Conservation (phyloP, 805 yeast species). For the Schwanniomyces vanrijiae region DNA sequence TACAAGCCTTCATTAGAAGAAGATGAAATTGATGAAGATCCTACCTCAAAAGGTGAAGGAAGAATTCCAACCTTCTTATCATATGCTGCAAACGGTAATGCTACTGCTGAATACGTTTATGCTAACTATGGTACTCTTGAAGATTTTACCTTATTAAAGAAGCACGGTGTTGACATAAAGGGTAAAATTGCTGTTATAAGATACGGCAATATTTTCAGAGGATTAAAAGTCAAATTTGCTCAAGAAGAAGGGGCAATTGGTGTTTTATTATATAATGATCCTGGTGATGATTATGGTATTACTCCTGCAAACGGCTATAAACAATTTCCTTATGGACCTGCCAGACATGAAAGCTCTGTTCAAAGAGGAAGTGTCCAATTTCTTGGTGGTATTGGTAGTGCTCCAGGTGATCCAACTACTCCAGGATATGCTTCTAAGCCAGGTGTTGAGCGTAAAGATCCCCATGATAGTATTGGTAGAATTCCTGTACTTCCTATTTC, state of each 20-base stretch:
- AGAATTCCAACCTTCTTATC: conserved; percentile 56
- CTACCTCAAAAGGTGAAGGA: conserved; percentile 37
- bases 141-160: conserved; percentile 49
- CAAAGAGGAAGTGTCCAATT: conserved; percentile 63
- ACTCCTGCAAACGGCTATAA: conserved; percentile 56
- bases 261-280: conserved; percentile 56
- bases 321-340: conserved; percentile 64
- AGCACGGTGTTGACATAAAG: conserved; percentile 41
- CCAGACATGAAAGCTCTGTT: conserved; percentile 60
- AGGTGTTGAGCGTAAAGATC: conserved; percentile 34
- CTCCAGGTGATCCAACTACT: conserved; percentile 79
- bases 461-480: conserved; percentile 31
- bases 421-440: conserved; percentile 66
- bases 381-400: conserved; percentile 46
- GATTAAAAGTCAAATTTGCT: conserved; percentile 61
- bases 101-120: conserved; percentile 53
- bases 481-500: conserved; percentile 46
- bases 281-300: conserved; percentile 58
- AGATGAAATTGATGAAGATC: conserved; percentile 43
- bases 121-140: conserved; percentile 59
- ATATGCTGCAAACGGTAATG: conserved; percentile 64
- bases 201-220: conserved; percentile 50
- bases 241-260: conserved; percentile 63
- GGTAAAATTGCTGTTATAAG: conserved; percentile 63
- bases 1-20: conserved; percentile 54